Conservation (phyloP, 148 eudicot genomes). For the Cornus suecica region DNA sequence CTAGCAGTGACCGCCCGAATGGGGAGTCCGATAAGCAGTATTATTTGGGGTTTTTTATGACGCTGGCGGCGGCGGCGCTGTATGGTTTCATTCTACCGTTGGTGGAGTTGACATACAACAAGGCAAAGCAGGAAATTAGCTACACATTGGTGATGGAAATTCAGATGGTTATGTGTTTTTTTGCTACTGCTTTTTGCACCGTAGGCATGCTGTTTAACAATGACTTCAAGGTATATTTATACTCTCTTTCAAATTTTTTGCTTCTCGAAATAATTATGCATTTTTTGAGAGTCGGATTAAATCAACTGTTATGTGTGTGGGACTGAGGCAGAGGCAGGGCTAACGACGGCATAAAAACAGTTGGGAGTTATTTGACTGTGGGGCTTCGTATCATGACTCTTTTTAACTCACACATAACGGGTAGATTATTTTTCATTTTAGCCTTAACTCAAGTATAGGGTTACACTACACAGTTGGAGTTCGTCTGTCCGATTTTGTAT, state of each 20-base stretch:
- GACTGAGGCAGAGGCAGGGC: too few relatives aligned
- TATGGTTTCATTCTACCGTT: constrained; percentile 44
- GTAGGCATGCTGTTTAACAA: constrained; percentile 41
- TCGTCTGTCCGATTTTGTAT: too few relatives aligned
- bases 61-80: constrained; percentile 31
- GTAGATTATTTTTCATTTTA: too few relatives aligned
- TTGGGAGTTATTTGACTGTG: too few relatives aligned
- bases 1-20: constrained; percentile 31
- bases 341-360: too few relatives aligned
- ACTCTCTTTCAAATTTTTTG: neutral
- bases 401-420: too few relatives aligned
- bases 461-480: too few relatives aligned
- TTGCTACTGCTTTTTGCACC: constrained; percentile 44
- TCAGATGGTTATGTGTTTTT: constrained; percentile 38
- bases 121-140: constrained; percentile 22
- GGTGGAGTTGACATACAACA: constrained; percentile 9
- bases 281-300: too few relatives aligned
- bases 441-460: too few relatives aligned
- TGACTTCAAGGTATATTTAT: constrained; percentile 35
- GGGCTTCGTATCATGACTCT: too few relatives aligned
- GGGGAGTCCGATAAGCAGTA: constrained; percentile 22
- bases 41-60: constrained; percentile 35
- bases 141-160: constrained; percentile 54
- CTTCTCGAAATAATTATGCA: too few relatives aligned
- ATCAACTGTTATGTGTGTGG: too few relatives aligned